Base-by-base conservation (phyloP, 148 eudicot species). In the Camellia sinensis region DNA sequence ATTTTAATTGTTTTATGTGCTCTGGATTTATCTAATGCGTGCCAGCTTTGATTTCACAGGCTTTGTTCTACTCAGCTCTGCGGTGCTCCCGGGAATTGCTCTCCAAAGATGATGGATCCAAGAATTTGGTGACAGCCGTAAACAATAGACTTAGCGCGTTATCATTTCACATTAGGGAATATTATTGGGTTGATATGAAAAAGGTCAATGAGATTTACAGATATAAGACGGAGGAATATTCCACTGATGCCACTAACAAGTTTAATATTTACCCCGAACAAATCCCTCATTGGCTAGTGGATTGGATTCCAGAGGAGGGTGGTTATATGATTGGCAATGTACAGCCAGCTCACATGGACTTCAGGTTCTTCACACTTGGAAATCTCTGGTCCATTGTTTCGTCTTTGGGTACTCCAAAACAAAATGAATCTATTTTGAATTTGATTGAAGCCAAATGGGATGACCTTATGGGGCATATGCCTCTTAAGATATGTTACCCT, bases 321-420 rank as follows among this genome's bases (percentile, higher is more conserved):
- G 98, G 98, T 76, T 95, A 95, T 86, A 82, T 95, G 89, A 89
- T 95, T 53, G 98, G 98, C 50, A 95, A 93, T 85, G 90, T 95
- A 68, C 98, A 93, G 88, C 98, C 98, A 54, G 98, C 98, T 82
- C 95, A 95, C 84, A 95, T 95, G 98, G 98, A 95, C 86, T 95
- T 95, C 80, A 91, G 98, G 82, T 95, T 95, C 86, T 93, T 95
- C 73, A 93, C 95, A 13, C 92, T 93, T 6, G 97, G 98, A 74
- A 95, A 95, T 77, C 92, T 95, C 7, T 95, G 98, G 98, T 90
- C 94, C 14, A 89, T 95, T 29, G 78, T 95, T 69, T 90, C 98
- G 0, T 95, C 98, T 71, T 75, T 95, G 86, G 94, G 97, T 76
- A 95, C 98, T 83, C 98, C 97, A 63, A 93, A 85, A 79, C 98